Base-by-base conservation (phyloP, 1,139 yeast genomes). In the Arxiozyma bovina region DNA sequence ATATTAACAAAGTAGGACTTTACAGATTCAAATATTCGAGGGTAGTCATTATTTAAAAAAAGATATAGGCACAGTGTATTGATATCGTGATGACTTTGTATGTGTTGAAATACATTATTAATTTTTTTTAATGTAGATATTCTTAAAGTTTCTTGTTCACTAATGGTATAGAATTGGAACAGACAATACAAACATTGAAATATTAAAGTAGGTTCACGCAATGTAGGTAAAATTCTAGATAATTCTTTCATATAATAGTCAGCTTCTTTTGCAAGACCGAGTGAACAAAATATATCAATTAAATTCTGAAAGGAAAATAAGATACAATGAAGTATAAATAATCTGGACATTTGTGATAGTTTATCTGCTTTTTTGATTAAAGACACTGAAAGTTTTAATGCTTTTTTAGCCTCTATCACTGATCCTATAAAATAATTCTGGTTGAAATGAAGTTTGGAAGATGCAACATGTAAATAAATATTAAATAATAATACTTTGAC, bases 201-300 rank as follows among this genome's bases (percentile, higher is more conserved):
- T 6, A 66, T 62, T 25, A 67, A 54, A 2, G 68, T 57, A 1
- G 76, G 70, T 4, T 71, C 70, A 34, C 66, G 56, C 5, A 69
- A 45, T 4, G 57, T 60, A n/a, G 62, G 54, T 11, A 66, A 61
- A 23, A 81, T 64, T 46, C 73, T 75, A 9, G 67, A 64, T 45
- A 78, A 70, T 59, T 84, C 89, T 6, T 70, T 69, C 17, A 75
- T 59, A 64, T 77, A 83, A 63, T 74, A 80, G 3, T 73, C 71
- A 45, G 79, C 72, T 54, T 83, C 87, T 58, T 79, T 79, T 0
- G 82, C 71, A 2, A 81, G 61, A 0, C 89, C 88, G 48, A 81
- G 61, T 47, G 72, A 74, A 22, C 73, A 68, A 54, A 74, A 72
- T 1, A 71, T 61, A 3, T 70, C 66, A 40, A 81, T 66, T 25